These are phyloP conservation scores for Metschnikowia lochheadii DNA, from an alignment of 805 yeast genomes.

Conservation along the genomic window DNA sequence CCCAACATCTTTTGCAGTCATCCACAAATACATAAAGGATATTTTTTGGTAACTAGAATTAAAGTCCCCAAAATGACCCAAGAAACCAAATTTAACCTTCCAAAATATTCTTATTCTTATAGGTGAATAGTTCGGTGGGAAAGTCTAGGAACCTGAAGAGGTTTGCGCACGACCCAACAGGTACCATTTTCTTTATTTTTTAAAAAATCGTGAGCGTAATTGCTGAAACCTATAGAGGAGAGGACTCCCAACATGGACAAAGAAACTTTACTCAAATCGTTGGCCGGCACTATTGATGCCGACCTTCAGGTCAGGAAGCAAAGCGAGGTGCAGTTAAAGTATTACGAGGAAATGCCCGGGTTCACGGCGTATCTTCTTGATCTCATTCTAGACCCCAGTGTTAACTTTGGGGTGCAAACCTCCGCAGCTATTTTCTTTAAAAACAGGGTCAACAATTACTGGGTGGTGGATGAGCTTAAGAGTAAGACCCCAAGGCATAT, in stretches of 20 bases:
- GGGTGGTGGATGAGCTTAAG: constrained; percentile 36
- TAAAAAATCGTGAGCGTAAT: neutral
- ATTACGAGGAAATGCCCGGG: constrained; percentile 53
- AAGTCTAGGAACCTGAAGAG: neutral
- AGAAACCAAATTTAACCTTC: neutral
- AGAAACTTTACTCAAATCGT: constrained; percentile 44
- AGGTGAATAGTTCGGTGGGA: no score
- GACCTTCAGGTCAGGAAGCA: constrained; percentile 46
- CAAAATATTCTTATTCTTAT: no score
- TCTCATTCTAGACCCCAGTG: constrained; percentile 42
- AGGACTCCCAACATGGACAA: constrained; percentile 38
- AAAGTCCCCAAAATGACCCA: no score
- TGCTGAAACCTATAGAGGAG: neutral
- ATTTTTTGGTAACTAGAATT: neutral
- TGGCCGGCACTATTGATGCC: constrained; percentile 54
- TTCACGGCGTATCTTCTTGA: constrained; percentile 53
- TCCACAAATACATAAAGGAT: neutral
- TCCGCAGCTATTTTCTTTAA: constrained; percentile 44
- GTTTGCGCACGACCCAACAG: constrained; percentile 3
- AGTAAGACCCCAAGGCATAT: constrained; percentile 22
- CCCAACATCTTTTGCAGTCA: neutral
- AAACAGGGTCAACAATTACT: constrained; percentile 35
- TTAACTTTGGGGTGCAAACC: constrained; percentile 40
- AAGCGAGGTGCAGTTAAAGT: constrained; percentile 49
- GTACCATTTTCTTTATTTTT: neutral